Base-by-base conservation (phyloP, 805 yeast genomes). In the Myxozyma nipponensis region DNA sequence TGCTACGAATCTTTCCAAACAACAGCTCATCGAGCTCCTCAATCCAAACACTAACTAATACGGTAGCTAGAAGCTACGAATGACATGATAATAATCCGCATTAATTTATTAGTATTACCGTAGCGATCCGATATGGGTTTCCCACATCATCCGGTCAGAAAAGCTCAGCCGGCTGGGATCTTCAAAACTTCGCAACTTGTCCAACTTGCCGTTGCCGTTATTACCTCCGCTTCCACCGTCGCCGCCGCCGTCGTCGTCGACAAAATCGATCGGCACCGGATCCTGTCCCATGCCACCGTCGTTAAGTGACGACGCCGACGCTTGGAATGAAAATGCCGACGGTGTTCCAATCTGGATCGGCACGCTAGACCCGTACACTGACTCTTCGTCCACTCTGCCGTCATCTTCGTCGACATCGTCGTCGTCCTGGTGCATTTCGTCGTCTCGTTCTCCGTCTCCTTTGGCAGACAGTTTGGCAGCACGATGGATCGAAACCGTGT, bases 121-220 rank as follows among this genome's bases (percentile, higher is more conserved):
- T 35, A 39, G 42, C 21, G 51, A 53, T 18, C 58, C 54, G 17
- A 54, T 50, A 25, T 54, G 57, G 42, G 52, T 44, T 28, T 54
- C 56, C 56, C 58, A 54, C 37, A 50, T 47, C 19, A 50, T 51
- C 21, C 56, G 49, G 36, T 48, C 46, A 28, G 57, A 51, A 26
- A 51, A 52, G 41, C 58, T 54, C 34, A 52, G 26, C 15, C 48
- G 35, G 15, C 49, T 49, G 6, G 58, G 56, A 35, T 54, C 47
- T 10, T 54, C 54, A 19, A 50, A 47, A 22, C 46, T 40, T 36
- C 39, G 38, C n/a, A 50, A 32, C 32, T 50, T 50, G 21, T 39
- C 41, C 4, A 53, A 34, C 41, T 53, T 42, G n/a, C n/a, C n/a
- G n/a, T n/a, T n/a, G n/a, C n/a, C n/a, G n/a, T n/a, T n/a, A n/a